These are phyloP conservation scores for Monilinia aucupariae DNA, from an alignment of 2,329 filamentous ascomycete species.

Conservation along the genomic window DNA sequence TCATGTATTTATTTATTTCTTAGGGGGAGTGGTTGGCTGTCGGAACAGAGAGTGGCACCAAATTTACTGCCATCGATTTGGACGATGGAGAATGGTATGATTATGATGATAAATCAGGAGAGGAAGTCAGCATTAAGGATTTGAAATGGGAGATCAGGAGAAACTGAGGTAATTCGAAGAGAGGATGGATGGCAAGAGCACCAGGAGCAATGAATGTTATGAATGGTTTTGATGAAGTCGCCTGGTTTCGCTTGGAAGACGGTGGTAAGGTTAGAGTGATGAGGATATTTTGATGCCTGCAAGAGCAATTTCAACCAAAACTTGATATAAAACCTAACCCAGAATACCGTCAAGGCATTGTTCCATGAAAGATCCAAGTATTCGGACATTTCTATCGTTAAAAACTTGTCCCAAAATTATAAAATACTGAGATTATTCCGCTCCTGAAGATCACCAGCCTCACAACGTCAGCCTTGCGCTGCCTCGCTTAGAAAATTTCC, in stretches of 20 bases:
- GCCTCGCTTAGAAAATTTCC: constrained; percentile 15
- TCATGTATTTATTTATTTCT: not conserved
- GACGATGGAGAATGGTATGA: constrained; percentile 95
- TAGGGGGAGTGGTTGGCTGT: constrained; percentile 88
- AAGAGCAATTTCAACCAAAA: not conserved
- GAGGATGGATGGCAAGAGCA: not conserved
- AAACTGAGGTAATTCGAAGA: constrained; percentile 24
- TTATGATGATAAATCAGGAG: constrained; percentile 88
- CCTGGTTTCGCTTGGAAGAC: not conserved
- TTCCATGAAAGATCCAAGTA: not conserved
- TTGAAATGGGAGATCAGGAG: constrained; percentile 72
- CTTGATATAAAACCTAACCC: not conserved
- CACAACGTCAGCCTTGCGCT: constrained; percentile 7
- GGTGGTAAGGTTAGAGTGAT: not conserved
- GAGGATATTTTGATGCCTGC: not conserved
- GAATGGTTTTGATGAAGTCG: not conserved
- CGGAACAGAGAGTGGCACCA: constrained; percentile 71
- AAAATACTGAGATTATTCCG: not conserved
- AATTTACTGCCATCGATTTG: constrained; percentile 78
- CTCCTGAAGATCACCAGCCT: not conserved
- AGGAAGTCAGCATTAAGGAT: constrained; percentile 90
- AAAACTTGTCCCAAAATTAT: not conserved
- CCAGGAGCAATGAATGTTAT: not conserved
- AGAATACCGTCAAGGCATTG: not conserved
- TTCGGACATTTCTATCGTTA: no score